These are phyloP conservation scores for Cupressus sempervirens DNA, from an alignment of 75 land plant genomes.

Conservation along the genomic window DNA sequence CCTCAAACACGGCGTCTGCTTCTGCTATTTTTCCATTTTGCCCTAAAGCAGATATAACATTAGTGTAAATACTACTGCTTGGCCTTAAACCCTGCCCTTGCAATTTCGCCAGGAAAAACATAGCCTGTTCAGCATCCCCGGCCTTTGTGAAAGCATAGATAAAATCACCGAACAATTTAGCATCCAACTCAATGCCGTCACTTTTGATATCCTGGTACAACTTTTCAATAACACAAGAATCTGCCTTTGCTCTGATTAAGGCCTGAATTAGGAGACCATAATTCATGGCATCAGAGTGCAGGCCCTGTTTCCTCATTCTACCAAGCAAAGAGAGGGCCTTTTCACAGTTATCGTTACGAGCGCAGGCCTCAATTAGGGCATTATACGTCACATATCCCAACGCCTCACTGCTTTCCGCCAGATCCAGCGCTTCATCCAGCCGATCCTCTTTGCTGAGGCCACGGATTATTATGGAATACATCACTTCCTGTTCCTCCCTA, in stretches of 20 bases:
- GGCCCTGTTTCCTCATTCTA: slow-evolving; percentile 58
- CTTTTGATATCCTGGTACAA: slow-evolving; percentile 45
- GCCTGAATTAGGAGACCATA: slow-evolving; percentile 70
- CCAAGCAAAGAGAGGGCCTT: slow-evolving; percentile 58
- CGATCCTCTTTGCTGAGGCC: slow-evolving; percentile 45
- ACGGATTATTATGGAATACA: slow-evolving; percentile 68
- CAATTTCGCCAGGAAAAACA: slow-evolving; percentile 40
- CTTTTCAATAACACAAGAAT: slow-evolving; percentile 27
- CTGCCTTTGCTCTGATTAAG: slow-evolving; percentile 41
- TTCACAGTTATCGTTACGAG: slow-evolving; percentile 40
- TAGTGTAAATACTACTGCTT: slow-evolving; percentile 33
- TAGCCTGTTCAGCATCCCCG: slow-evolving; percentile 48
- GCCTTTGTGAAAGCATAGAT: slow-evolving; percentile 56
- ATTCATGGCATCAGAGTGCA: slow-evolving; percentile 53
- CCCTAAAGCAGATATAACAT: slow-evolving; percentile 61
- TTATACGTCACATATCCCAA: slow-evolving; percentile 59
- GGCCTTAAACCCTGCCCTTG: slow-evolving; percentile 60
- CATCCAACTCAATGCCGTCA: slow-evolving; percentile 60
- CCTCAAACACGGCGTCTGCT: slow-evolving; percentile 82
- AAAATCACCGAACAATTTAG: slow-evolving; percentile 58
- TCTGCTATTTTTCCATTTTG: slow-evolving; percentile 51
- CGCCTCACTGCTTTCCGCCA: slow-evolving; percentile 39
- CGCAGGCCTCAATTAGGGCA: slow-evolving; percentile 73
- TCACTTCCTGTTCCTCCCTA: slow-evolving; percentile 61
- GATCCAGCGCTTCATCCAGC: slow-evolving; percentile 52